phyloP scores from a whole-genome alignment of 2,329 filamentous ascomycete species.

The Colletotrichum aenigma region DNA sequence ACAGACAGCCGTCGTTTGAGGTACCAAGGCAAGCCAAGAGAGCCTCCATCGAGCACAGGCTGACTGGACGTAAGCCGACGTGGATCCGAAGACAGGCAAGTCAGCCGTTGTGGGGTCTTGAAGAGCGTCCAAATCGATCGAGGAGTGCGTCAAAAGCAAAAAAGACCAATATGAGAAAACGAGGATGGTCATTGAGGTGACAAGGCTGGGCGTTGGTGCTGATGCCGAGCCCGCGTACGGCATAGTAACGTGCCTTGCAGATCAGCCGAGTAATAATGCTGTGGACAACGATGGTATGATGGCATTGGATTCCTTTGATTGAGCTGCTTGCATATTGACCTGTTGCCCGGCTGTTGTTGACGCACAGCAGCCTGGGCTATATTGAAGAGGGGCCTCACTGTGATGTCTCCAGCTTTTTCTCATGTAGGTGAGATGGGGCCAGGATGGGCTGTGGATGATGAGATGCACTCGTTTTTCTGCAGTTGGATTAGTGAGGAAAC shows the following conservation, averaged over 20 bases:
- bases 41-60: background rate
- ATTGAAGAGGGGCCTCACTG: background rate
- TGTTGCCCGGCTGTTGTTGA: background rate
- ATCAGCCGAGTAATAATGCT: background rate
- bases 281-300: background rate
- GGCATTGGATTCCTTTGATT: background rate
- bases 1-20: background rate
- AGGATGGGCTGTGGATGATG: constrained; percentile 4
- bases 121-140: background rate
- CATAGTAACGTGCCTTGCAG: constrained; percentile 3
- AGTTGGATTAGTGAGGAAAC: background rate
- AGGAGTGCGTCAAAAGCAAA: background rate
- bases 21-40: background rate
- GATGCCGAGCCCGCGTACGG: background rate
- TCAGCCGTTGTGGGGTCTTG: background rate
- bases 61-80: background rate
- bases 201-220: background rate
- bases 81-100: background rate
- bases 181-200: background rate
- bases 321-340: background rate
- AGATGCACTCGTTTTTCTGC: background rate
- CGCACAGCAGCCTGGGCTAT: background rate
- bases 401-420: background rate
- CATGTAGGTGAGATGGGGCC: constrained; percentile 11
- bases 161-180: background rate